A percentile compares a stretch with the other conserved stretches of the same genome.
Evolutionary conservation across 108 stramenopile species (phyloP).

Genomic region (Skeletonema costatum): DNA sequence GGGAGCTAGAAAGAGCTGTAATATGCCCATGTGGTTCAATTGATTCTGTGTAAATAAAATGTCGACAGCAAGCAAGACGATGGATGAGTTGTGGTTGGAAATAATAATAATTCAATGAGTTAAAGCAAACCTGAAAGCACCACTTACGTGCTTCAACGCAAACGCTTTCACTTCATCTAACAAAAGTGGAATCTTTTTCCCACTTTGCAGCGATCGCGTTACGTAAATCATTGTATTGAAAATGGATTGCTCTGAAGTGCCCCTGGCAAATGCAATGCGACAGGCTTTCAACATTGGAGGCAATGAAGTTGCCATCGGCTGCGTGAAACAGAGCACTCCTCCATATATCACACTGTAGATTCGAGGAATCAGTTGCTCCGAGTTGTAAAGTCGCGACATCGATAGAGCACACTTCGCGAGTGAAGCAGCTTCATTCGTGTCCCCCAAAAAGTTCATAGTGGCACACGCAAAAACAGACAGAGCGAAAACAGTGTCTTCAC

Average conservation of each 20-base stretch:
- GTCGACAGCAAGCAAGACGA: neutral
- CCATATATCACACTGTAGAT: slow-evolving; percentile 15
- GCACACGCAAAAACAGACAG: slow-evolving; percentile 8
- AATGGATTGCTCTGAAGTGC: slow-evolving; percentile 10
- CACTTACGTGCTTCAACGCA: slow-evolving; percentile 10
- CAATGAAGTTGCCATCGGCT: slow-evolving; percentile 3
- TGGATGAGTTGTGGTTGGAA: neutral
- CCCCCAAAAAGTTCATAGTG: neutral
- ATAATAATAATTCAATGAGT: neutral
- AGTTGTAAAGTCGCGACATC: slow-evolving; percentile 2
- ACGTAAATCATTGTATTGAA: slow-evolving; percentile 15
- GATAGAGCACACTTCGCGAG: slow-evolving; percentile 2
- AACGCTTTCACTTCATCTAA: slow-evolving; percentile 11
- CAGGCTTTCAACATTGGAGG: slow-evolving; percentile 20
- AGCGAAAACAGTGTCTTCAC: slow-evolving; percentile 26
- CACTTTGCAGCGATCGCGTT: neutral
- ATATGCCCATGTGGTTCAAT: slow-evolving; percentile 8
- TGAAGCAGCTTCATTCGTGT: slow-evolving; percentile 15
- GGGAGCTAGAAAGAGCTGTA: slow-evolving; percentile 13
- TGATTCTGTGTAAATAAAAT: neutral
- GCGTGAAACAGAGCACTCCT: slow-evolving; percentile 3
- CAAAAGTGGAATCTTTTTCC: slow-evolving; percentile 9
- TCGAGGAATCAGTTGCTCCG: slow-evolving; percentile 11
- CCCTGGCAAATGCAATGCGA: slow-evolving; percentile 15
- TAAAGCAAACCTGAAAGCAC: neutral